phyloP scores from a whole-genome alignment of 73 alveolate species.

The Uronychia setigera region DNA sequence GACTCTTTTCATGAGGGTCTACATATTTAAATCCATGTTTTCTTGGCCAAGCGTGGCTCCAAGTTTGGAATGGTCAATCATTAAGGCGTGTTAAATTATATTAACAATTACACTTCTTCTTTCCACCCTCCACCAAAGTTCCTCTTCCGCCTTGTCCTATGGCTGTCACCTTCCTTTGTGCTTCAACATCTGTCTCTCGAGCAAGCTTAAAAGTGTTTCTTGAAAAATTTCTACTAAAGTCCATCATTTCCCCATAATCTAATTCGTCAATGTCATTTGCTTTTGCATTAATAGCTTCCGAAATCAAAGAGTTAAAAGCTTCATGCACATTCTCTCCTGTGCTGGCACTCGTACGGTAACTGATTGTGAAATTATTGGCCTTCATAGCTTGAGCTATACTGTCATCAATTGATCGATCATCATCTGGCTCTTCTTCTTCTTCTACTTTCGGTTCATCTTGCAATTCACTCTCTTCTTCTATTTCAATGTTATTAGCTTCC shows the following conservation, averaged over 20 bases:
- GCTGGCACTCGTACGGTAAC: background rate
- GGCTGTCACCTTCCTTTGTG: too few species aligned
- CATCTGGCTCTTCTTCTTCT: background rate
- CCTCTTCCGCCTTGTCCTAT: background rate
- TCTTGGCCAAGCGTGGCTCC: background rate
- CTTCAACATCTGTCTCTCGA: too few species aligned
- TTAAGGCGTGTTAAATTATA: background rate
- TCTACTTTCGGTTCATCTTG: background rate
- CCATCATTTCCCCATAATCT: background rate
- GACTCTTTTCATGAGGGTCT: conserved; percentile 20
- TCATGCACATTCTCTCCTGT: background rate
- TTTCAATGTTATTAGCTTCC: too few species aligned
- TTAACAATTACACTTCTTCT: background rate
- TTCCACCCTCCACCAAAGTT: too few species aligned
- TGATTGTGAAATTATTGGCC: background rate
- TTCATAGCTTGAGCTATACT: background rate
- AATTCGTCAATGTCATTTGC: background rate
- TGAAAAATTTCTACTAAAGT: background rate
- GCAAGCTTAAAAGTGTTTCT: background rate
- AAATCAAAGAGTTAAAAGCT: background rate
- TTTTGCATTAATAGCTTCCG: background rate
- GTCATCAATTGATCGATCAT: background rate
- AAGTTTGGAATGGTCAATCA: too few species aligned
- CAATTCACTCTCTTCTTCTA: background rate
- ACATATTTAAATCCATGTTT: conserved; percentile 12